Evolutionary conservation across 176 grass and related monocot species (phyloP).

Genomic region (Musa itinerans): DNA sequence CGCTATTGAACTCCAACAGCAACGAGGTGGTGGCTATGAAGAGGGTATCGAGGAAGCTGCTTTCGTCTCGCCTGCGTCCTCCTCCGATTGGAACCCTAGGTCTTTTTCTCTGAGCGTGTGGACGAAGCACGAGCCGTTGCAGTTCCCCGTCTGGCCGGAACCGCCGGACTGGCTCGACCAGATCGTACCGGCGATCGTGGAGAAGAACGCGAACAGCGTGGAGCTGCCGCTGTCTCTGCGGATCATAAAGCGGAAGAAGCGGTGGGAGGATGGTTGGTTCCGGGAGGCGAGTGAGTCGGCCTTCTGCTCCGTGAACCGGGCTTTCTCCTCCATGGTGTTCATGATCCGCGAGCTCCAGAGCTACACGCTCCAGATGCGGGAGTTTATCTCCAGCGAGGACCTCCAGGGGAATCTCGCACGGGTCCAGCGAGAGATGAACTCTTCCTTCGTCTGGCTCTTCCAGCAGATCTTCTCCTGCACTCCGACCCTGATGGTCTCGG

Average conservation of each 20-base stretch:
- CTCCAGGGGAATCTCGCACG: slow-evolving; percentile 40
- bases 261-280: not conserved
- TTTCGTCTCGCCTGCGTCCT: not conserved
- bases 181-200: slow-evolving; percentile 4
- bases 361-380: slow-evolving; percentile 69
- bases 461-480: slow-evolving; percentile 90
- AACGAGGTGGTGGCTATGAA: not conserved
- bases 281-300: slow-evolving; percentile 37
- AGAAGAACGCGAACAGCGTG: slow-evolving; percentile 1
- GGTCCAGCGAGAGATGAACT: slow-evolving; percentile 77
- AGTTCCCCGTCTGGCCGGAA: not conserved
- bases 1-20: not conserved
- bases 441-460: slow-evolving; percentile 97
- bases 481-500: slow-evolving; percentile 76
- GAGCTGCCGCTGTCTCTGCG: slow-evolving; percentile 4
- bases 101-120: not conserved
- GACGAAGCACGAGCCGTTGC: not conserved
- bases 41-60: not conserved
- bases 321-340: slow-evolving; percentile 93
- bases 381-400: slow-evolving; percentile 55
- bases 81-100: not conserved
- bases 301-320: slow-evolving; percentile 45
- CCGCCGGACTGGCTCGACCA: not conserved
- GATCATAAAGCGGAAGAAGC: slow-evolving; percentile 10
- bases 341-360: slow-evolving; percentile 90